phyloP scores from a whole-genome alignment of 805 yeast genomes.

The Metschnikowia koreensis region DNA sequence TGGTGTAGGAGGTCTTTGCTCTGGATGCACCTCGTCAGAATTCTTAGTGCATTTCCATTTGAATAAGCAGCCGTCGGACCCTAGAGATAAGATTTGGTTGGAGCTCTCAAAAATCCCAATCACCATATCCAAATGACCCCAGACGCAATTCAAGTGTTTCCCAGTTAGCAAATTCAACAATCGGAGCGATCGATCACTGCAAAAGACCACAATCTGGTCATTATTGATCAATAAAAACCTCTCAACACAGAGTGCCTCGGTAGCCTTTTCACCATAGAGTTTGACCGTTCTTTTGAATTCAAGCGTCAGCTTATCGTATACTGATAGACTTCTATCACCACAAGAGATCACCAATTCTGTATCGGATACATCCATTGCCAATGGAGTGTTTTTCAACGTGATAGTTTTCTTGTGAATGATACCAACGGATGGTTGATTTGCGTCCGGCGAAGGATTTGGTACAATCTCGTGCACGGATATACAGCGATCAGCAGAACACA shows the following conservation, averaged over 20 bases:
- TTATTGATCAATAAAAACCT: conserved; percentile 32
- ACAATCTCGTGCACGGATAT: conserved; percentile 49
- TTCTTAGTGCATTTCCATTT: conserved; percentile 35
- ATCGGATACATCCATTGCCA: conserved; percentile 34
- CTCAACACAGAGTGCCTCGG: conserved; percentile 47
- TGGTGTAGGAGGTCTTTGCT: neutral
- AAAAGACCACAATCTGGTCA: conserved; percentile 39
- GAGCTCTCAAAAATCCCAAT: conserved; percentile 36
- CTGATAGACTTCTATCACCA: conserved; percentile 46
- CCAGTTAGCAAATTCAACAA: conserved; percentile 47
- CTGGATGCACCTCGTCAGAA: neutral
- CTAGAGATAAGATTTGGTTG: conserved; percentile 39
- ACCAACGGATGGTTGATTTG: conserved; percentile 9
- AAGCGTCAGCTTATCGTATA: conserved; percentile 36
- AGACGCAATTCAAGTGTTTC: conserved; percentile 46
- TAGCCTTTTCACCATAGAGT: conserved; percentile 34
- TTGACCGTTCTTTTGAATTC: conserved; percentile 42
- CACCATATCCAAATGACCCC: conserved; percentile 55
- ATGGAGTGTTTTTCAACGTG: conserved; percentile 51
- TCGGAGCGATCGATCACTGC: conserved; percentile 59
- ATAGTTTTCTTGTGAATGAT: conserved; percentile 45
- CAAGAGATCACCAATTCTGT: conserved; percentile 51
- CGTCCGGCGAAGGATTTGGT: conserved; percentile 18
- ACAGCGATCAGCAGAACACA: conserved; percentile 62
- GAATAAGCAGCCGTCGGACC: conserved; percentile 56